Percentiles rank a stretch among this genome's conserved stretches.
Evolutionary conservation across 106 monocot species (phyloP).

Genomic region (Cymbidium sinense): DNA sequence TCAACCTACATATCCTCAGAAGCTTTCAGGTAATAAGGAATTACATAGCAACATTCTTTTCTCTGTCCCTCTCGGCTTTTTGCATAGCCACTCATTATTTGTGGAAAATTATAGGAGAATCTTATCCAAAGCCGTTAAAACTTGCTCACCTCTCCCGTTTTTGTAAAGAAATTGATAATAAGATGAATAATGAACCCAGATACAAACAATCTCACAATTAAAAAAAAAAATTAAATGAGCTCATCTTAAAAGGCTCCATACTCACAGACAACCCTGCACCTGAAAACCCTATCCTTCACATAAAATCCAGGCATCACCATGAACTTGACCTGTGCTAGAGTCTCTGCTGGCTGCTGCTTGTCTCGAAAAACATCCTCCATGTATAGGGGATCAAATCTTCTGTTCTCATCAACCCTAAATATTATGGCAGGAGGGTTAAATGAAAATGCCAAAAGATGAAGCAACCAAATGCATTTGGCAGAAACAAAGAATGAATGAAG

Average conservation of each 20-base stretch:
- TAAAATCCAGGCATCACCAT: slow-evolving; percentile 3
- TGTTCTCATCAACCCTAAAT: background rate
- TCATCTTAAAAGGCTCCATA: background rate
- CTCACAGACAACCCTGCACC: background rate
- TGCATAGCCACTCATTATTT: no score
- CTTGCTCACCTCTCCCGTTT: no score
- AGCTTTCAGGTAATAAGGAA: no score
- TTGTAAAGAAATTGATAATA: no score
- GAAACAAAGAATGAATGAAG: background rate
- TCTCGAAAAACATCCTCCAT: background rate
- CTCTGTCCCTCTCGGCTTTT: no score
- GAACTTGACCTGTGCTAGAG: background rate
- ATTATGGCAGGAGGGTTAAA: background rate
- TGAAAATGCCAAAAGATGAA: background rate
- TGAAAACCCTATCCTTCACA: background rate
- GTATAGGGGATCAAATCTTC: background rate
- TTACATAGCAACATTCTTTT: no score
- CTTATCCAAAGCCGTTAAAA: no score
- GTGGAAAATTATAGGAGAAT: no score
- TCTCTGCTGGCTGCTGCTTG: background rate
- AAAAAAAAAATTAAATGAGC: no score
- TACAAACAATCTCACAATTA: no score
- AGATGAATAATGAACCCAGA: no score
- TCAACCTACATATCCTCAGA: no score
- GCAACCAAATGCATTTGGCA: background rate